phyloP scores from a whole-genome alignment of 495 filamentous ascomycete species.

The Xylaria castorea region DNA sequence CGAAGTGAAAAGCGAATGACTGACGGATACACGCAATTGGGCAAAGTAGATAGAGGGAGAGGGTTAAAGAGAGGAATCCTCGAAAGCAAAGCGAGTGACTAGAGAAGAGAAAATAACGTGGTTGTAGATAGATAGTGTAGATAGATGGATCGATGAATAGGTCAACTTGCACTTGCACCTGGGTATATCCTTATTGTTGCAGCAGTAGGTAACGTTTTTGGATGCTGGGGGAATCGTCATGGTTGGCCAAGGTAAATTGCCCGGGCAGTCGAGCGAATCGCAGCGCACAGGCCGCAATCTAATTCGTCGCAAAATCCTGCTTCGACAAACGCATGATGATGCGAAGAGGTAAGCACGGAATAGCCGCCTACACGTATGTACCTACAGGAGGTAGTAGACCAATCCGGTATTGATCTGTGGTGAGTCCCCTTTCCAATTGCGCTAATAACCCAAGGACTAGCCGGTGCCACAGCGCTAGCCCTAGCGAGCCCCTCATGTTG shows the following conservation, averaged over 20 bases:
- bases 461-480: not conserved
- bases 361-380: not conserved
- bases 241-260: not conserved
- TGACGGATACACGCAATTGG: not conserved
- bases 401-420: constrained; percentile 1
- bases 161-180: not conserved
- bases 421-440: not conserved
- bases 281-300: not conserved
- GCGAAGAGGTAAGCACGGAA: constrained; percentile 19
- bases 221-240: constrained; percentile 1
- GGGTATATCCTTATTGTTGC: constrained; percentile 4
- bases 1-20: constrained; percentile 15
- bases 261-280: not conserved
- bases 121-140: not conserved
- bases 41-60: not conserved
- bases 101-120: not conserved
- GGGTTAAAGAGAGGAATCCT: not conserved
- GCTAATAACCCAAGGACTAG: constrained; percentile 4
- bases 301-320: constrained; percentile 9
- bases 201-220: constrained; percentile 2
- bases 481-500: not conserved
- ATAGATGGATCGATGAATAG: too few species aligned
- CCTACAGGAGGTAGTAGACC: not conserved
- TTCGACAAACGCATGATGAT: constrained; percentile 13
- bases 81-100: not conserved